These are phyloP conservation scores for Butyriboletus appendiculatus DNA, from an alignment of 1,284 basidiomycete genomes.

Conservation along the genomic window DNA sequence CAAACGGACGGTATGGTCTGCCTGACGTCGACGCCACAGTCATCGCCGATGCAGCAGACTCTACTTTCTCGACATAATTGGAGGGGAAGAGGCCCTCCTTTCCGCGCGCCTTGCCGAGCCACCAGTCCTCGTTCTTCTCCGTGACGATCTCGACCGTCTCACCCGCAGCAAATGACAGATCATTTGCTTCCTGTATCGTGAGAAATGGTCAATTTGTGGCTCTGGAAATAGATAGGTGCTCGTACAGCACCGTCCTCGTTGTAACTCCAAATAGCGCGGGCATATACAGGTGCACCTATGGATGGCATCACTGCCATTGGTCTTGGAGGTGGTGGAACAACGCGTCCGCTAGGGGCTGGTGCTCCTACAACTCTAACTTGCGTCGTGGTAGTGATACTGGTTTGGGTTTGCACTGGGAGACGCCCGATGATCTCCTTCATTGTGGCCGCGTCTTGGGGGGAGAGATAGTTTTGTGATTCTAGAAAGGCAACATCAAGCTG, in stretches of 20 bases:
- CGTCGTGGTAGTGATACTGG: slow-evolving; percentile 11
- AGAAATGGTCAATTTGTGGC: slow-evolving; percentile 5
- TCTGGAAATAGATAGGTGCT: background rate
- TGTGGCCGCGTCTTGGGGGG: slow-evolving; percentile 48
- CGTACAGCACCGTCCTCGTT: slow-evolving; percentile 57
- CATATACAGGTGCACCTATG: slow-evolving; percentile 36
- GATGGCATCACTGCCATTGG: slow-evolving; percentile 19
- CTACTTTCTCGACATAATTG: slow-evolving; percentile 58
- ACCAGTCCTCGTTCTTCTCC: slow-evolving; percentile 43
- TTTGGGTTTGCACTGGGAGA: slow-evolving; percentile 38
- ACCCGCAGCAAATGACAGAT: slow-evolving; percentile 36
- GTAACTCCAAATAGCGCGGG: slow-evolving; percentile 64
- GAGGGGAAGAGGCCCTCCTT: slow-evolving; percentile 65
- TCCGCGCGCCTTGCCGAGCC: slow-evolving; percentile 47
- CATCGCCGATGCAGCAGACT: slow-evolving; percentile 15
- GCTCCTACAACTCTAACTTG: slow-evolving; percentile 11
- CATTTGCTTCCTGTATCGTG: slow-evolving; percentile 49
- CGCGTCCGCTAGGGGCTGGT: slow-evolving; percentile 6
- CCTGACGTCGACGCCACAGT: background rate
- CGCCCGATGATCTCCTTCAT: slow-evolving; percentile 49
- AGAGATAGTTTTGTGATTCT: slow-evolving; percentile 56
- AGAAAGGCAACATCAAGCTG: slow-evolving; percentile 63
- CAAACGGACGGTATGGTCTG: slow-evolving; percentile 43
- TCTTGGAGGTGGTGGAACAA: slow-evolving; percentile 22
- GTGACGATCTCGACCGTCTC: slow-evolving; percentile 38